Evolutionary conservation across 129 eudicot species (phyloP), one percentile per base, ranked within the genome.

Genomic region (Tanacetum coccineum): DNA sequence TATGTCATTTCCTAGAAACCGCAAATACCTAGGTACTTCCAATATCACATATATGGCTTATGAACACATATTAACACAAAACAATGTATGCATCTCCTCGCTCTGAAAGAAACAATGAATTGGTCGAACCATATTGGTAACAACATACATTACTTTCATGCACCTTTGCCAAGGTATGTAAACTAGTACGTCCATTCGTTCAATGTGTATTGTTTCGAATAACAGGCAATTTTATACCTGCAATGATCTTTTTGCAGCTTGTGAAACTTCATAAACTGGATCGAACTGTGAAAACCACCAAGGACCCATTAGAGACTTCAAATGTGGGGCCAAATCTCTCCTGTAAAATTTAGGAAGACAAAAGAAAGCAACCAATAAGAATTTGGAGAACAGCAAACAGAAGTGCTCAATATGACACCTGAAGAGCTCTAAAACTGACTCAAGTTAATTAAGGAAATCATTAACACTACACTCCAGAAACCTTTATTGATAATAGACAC

Each of bases 221-320:
- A 67, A 78, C 55, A 78, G 64, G 28, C 21, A 56, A 72, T 52
- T 46, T 48, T 22, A 22, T 80, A 92, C 98, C 96, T 93, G 95
- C 60, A 93, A 80, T 67, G 98, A 93, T 59, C 81, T 72, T 68
- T 88, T 84, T n/a, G 96, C 98, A 71, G 96, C 92, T 73, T 86
- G 96, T 52, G 98, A 86, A 79, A 93, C 96, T 82, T 93, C 98
- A 82, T 87, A 70, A 61, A 79, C 77, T 21, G 92, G 65, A 74
- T 93, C 98, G 70, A 93, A 93, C 80, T 93, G 98, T 59, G 96
- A 87, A 75, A 82, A 84, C 98, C 98, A 93, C 98, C 98, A 93
- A 8, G 98, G 98, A 62, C 98, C 98, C 90, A 88, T 88, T 77
- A 93, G 72, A 77, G 84, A 79, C 81, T 88, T 93, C 47, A 93